These are phyloP conservation scores for Elongisporangium senticosum DNA, from an alignment of 352 stramenopile genomes.

Conservation along the genomic window DNA sequence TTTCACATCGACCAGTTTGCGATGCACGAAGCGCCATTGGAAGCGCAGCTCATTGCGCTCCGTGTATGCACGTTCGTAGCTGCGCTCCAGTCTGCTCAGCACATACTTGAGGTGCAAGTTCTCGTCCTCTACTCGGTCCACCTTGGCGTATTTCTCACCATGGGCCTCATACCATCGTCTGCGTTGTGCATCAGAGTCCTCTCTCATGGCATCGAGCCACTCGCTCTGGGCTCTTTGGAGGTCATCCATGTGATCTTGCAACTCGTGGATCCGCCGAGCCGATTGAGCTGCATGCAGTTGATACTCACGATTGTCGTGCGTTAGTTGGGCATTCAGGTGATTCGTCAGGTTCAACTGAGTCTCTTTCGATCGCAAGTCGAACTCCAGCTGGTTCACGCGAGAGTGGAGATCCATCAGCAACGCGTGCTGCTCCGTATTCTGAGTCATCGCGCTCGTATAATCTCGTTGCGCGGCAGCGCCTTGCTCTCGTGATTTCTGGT, in stretches of 20 bases:
- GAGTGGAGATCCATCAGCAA: neutral
- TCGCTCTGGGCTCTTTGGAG: neutral
- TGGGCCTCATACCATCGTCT: neutral
- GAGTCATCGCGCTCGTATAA: neutral
- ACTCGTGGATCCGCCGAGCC: neutral
- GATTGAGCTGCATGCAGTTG: neutral
- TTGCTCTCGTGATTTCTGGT: constrained; percentile 5
- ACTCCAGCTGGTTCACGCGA: neutral
- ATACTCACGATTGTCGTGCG: neutral
- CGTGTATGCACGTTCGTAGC: constrained; percentile 15
- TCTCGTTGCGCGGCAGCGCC: constrained; percentile 1
- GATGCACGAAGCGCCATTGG: constrained; percentile 24
- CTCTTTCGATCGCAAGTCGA: neutral
- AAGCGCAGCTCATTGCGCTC: constrained; percentile 27
- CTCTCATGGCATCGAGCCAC: neutral
- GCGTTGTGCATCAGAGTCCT: neutral
- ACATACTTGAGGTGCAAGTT: constrained; percentile 4
- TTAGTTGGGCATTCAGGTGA: neutral
- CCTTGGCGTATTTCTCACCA: neutral
- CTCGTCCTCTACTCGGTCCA: neutral
- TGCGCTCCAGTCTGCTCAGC: constrained; percentile 10
- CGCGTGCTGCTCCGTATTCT: neutral
- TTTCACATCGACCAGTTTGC: constrained; percentile 29
- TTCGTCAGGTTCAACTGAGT: neutral
- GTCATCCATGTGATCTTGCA: neutral